phyloP scores from a whole-genome alignment of 2,329 filamentous ascomycete species.

The Magnaporthiopsis incrustans region DNA sequence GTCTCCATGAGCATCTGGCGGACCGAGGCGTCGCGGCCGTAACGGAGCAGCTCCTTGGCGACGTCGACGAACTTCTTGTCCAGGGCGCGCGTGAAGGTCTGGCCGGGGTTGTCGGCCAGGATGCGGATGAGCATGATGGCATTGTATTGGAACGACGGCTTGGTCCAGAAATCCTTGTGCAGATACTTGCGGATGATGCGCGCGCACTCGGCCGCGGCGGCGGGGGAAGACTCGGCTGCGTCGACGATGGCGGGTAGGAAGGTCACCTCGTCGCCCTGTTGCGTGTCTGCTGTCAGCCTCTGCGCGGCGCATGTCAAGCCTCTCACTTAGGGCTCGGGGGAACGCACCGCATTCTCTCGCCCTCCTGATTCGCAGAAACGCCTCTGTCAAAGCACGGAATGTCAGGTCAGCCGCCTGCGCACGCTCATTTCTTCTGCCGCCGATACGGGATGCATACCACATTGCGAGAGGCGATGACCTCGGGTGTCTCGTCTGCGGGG shows the following conservation, averaged over 20 bases:
- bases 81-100: slow-evolving; percentile 82
- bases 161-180: slow-evolving; percentile 57
- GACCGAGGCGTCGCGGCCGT: slow-evolving; percentile 65
- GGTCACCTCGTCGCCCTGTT: slow-evolving; percentile 77
- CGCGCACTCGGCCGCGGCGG: slow-evolving; percentile 75
- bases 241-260: slow-evolving; percentile 93
- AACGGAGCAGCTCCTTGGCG: slow-evolving; percentile 65
- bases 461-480: slow-evolving; percentile 55
- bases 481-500: slow-evolving; percentile 49
- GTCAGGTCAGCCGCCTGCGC: slow-evolving; percentile 2
- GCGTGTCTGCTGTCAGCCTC: background rate
- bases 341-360: slow-evolving; percentile 45
- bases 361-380: slow-evolving; percentile 73
- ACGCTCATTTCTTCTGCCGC: slow-evolving; percentile 8
- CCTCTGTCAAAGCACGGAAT: slow-evolving; percentile 42
- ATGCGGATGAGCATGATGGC: slow-evolving; percentile 93
- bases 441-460: slow-evolving; percentile 42
- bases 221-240: slow-evolving; percentile 83
- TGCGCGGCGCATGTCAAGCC: no score
- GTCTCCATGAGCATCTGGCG: slow-evolving; percentile 84
- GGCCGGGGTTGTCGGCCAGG: slow-evolving; percentile 82
- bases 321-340: background rate
- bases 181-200: slow-evolving; percentile 76
- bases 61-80: slow-evolving; percentile 76
- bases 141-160: slow-evolving; percentile 80